A percentile compares a stretch with the other conserved stretches of the same genome.
Conservation (phyloP, 345 rosid species). For the Citrus australasica region DNA sequence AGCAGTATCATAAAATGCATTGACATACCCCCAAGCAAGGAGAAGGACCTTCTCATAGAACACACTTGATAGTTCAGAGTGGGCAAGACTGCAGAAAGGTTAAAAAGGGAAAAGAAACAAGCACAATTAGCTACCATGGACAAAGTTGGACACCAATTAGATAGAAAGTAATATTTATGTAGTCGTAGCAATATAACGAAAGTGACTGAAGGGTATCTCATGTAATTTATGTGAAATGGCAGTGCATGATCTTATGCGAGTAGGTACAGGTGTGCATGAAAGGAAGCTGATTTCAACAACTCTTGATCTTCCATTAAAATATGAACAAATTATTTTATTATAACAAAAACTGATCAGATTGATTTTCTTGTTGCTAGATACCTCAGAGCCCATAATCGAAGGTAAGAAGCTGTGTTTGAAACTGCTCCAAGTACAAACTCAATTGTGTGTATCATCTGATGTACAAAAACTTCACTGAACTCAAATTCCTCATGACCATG, state of each 20-base stretch:
- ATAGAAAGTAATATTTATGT: neutral
- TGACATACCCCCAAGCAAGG: conserved; percentile 80
- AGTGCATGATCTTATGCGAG: neutral
- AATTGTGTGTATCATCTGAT: conserved; percentile 94
- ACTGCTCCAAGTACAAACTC: conserved; percentile 99
- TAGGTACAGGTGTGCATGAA: neutral
- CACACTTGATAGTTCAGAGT: conserved; percentile 87
- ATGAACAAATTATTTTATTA: neutral
- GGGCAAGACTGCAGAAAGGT: conserved; percentile 70
- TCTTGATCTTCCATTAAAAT: neutral
- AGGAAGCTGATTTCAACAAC: neutral
- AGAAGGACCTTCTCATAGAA: conserved; percentile 97
- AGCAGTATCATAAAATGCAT: neutral
- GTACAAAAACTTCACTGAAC: conserved; percentile 93
- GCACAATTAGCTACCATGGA: neutral
- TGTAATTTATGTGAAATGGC: neutral
- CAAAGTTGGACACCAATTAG: neutral
- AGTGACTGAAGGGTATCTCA: neutral
- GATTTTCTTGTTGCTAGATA: conserved; percentile 17
- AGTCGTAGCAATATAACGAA: neutral
- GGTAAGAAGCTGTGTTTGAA: conserved; percentile 97
- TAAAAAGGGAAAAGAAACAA: neutral
- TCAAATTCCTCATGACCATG: conserved; percentile 88
- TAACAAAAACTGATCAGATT: neutral
- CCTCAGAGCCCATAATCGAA: conserved; percentile 98